Evolutionary conservation across 2,329 filamentous ascomycete species (phyloP).

Genomic region (Fusarium marasasianum): DNA sequence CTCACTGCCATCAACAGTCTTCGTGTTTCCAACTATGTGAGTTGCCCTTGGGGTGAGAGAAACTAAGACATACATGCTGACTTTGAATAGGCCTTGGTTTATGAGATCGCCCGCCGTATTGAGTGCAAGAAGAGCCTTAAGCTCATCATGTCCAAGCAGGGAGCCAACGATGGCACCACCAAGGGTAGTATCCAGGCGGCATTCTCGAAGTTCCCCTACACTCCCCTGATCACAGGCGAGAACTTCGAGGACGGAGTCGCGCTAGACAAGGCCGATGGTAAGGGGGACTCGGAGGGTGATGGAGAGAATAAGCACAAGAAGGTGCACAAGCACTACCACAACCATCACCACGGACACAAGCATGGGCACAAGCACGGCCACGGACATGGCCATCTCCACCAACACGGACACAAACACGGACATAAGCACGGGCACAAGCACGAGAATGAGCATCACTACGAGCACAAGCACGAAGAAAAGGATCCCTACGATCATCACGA

Average conservation of each 20-base stretch:
- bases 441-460: not conserved
- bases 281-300: not conserved
- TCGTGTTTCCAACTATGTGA: slow-evolving; percentile 42
- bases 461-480: not conserved
- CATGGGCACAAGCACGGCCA: slow-evolving; percentile 1
- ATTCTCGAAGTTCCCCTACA: slow-evolving; percentile 40
- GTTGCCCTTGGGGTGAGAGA: not conserved
- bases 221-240: slow-evolving; percentile 43
- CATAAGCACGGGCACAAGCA: slow-evolving; percentile 4
- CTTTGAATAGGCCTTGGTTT: slow-evolving; percentile 34
- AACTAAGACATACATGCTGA: not conserved
- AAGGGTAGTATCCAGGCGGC: slow-evolving; percentile 41
- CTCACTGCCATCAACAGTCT: slow-evolving; percentile 45
- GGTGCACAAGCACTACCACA: slow-evolving; percentile 11
- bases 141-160: slow-evolving; percentile 44
- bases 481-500: not conserved
- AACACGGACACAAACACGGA: not conserved
- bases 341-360: not conserved
- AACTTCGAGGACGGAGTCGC: slow-evolving; percentile 39
- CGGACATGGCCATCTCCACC: slow-evolving; percentile 1
- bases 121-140: slow-evolving; percentile 38
- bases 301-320: slow-evolving; percentile 1
- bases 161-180: slow-evolving; percentile 43
- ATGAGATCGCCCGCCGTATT: slow-evolving; percentile 44
- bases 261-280: not conserved